Base-by-base conservation (phyloP, 1,284 basidiomycete genomes). In the Trametes polyzona region DNA sequence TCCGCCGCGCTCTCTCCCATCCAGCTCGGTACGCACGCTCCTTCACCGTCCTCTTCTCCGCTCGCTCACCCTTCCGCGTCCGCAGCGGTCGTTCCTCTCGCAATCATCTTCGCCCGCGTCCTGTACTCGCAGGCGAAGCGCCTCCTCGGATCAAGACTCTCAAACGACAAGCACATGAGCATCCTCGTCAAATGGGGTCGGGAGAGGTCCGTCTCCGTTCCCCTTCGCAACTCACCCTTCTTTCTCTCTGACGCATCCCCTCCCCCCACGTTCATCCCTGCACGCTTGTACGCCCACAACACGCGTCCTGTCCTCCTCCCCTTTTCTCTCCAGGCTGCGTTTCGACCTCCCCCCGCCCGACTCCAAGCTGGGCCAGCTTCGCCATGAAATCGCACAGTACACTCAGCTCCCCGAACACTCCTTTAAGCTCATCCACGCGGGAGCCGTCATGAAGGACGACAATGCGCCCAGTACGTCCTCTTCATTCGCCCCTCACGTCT, bases 361-460 rank as follows among this genome's bases (percentile, higher is more conserved):
- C 58, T 80, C 86, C 0, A 79, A 78, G 17, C 78, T 92, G 50
- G 74, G 75, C 33, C 73, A 72, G 21, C 71, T 92, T 54, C 80
- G 88, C 33, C 62, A 76, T 12, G 73, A 78, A 30, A 72, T 92
- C 59, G 82, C 88, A 2, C 81, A 84, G 8, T 82, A 85, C 69
- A 90, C 87, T 3, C 83, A 84, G 53, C 78, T 92, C 6, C 79
- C 83, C 0, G 70, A 71, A 33, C 63, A 78, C 63, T 79, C 80
- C n/a, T 90, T 92, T 79, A 90, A 91, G 69, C 80, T 93, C 69
- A 82, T 93, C 55, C 86, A 90, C 70, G 81, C 86, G 37, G 90
- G 91, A 40, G 90, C 88, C 5, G 78, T 93, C 66, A 87, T 92
- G 83, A 88, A 86, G 61, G 90, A 93, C 67, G 86, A 93, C 67